These are phyloP conservation scores for Cryphonectria naterciae DNA, from an alignment of 2,329 filamentous ascomycete genomes.

Conservation along the genomic window DNA sequence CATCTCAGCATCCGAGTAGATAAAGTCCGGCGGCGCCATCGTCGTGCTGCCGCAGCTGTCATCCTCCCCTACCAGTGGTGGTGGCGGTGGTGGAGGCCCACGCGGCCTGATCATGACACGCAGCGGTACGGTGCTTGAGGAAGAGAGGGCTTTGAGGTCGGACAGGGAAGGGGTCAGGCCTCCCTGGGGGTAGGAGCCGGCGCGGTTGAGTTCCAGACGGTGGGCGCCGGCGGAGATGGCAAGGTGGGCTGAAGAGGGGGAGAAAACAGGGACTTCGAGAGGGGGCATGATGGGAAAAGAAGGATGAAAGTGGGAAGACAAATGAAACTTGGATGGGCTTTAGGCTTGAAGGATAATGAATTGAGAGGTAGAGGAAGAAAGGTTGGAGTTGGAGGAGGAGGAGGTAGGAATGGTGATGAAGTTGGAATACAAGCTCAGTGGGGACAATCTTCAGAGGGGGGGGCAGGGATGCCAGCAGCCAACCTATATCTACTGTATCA, in stretches of 20 bases:
- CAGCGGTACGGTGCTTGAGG: slow-evolving; percentile 43
- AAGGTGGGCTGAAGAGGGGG: slow-evolving; percentile 42
- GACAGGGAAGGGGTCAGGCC: slow-evolving; percentile 53
- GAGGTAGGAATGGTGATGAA: not conserved
- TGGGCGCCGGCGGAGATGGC: slow-evolving; percentile 46
- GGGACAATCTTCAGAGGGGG: not conserved
- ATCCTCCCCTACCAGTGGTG: not conserved
- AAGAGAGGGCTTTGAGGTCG: slow-evolving; percentile 42
- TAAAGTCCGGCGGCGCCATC: slow-evolving; percentile 45
- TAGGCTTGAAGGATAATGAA: not conserved
- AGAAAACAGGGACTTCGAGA: slow-evolving; percentile 61
- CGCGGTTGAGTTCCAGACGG: slow-evolving; percentile 59
- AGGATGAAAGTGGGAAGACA: not conserved
- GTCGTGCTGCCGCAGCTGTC: not conserved
- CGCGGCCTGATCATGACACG: slow-evolving; percentile 62
- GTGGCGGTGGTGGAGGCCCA: slow-evolving; percentile 39
- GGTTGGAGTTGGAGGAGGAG: no score
- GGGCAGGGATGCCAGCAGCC: not conserved
- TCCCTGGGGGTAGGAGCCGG: slow-evolving; percentile 53
- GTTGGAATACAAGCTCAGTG: not conserved
- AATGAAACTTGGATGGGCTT: not conserved
- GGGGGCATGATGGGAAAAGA: not conserved
- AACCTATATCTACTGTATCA: not conserved
- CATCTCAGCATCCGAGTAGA: slow-evolving; percentile 52
- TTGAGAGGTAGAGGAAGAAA: not conserved